Conservation (phyloP, 1,284 basidiomycete genomes). For the Cutaneotrichosporon cavernicola region DNA sequence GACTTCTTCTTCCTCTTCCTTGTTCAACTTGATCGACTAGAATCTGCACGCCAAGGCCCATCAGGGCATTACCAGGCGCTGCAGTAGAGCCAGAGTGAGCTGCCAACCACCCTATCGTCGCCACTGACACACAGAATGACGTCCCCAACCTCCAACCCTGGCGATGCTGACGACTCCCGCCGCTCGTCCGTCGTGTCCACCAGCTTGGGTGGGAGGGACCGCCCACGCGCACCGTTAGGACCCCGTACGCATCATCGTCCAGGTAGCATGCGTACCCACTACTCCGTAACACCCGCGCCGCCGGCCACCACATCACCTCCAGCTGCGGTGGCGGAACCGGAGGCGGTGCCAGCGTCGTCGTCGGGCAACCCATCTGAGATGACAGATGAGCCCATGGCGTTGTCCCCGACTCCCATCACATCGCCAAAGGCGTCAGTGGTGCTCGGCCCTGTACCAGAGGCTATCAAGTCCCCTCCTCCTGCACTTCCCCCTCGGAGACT, state of each 20-base stretch:
- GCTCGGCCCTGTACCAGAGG: background rate
- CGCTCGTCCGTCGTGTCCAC: background rate
- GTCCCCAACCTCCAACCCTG: background rate
- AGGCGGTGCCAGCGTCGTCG: background rate
- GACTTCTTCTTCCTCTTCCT: background rate
- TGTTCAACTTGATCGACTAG: background rate
- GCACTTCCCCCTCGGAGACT: background rate
- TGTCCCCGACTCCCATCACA: background rate
- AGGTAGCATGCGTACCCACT: slow-evolving; percentile 6
- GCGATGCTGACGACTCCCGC: background rate
- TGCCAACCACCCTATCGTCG: background rate
- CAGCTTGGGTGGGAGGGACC: background rate
- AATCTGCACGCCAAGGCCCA: background rate
- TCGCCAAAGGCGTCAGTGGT: background rate
- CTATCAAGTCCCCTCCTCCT: background rate
- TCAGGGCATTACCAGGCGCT: background rate
- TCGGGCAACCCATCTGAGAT: background rate
- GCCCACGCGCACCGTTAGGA: background rate
- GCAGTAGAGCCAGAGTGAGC: background rate
- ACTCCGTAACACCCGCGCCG: background rate
- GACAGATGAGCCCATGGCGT: background rate
- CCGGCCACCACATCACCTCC: background rate
- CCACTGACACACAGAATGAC: slow-evolving; percentile 6
- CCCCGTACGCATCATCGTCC: background rate
- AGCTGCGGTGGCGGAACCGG: background rate